These are phyloP conservation scores for Schwanniomyces yamadae DNA, from an alignment of 805 yeast species.

Conservation along the genomic window DNA sequence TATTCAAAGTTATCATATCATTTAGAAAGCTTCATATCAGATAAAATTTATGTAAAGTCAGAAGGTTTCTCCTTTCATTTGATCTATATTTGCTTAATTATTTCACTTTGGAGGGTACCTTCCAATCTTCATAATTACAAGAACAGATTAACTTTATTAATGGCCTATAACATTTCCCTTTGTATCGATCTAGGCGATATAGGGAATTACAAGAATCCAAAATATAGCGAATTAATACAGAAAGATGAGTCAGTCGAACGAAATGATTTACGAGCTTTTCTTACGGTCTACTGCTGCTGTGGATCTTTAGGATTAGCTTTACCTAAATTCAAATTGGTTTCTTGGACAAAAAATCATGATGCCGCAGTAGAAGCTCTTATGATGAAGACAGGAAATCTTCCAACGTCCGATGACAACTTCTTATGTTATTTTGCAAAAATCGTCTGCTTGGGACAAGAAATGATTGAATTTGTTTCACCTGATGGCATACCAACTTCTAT, in stretches of 20 bases:
- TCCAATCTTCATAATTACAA: slow-evolving; percentile 51
- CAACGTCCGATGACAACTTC: slow-evolving; percentile 38
- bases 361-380: slow-evolving; percentile 20
- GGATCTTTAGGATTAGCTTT: slow-evolving; percentile 51
- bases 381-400: slow-evolving; percentile 17
- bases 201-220: slow-evolving; percentile 19
- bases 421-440: slow-evolving; percentile 45
- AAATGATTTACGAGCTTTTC: slow-evolving; percentile 38
- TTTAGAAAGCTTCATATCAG: slow-evolving; percentile 45
- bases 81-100: slow-evolving; percentile 42
- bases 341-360: slow-evolving; percentile 48
- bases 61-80: slow-evolving; percentile 43
- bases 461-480: slow-evolving; percentile 40
- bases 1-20: slow-evolving; percentile 19
- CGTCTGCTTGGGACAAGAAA: slow-evolving; percentile 51
- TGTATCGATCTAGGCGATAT: slow-evolving; percentile 49
- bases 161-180: slow-evolving; percentile 43
- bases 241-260: slow-evolving; percentile 22
- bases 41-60: slow-evolving; percentile 40
- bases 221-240: slow-evolving; percentile 9
- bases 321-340: slow-evolving; percentile 49
- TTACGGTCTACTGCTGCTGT: slow-evolving; percentile 51
- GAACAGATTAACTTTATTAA: slow-evolving; percentile 49
- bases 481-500: slow-evolving; percentile 10
- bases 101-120: slow-evolving; percentile 54